phyloP scores from a whole-genome alignment of 2,329 filamentous ascomycete genomes.

The Ophioceras dolichostomum region DNA sequence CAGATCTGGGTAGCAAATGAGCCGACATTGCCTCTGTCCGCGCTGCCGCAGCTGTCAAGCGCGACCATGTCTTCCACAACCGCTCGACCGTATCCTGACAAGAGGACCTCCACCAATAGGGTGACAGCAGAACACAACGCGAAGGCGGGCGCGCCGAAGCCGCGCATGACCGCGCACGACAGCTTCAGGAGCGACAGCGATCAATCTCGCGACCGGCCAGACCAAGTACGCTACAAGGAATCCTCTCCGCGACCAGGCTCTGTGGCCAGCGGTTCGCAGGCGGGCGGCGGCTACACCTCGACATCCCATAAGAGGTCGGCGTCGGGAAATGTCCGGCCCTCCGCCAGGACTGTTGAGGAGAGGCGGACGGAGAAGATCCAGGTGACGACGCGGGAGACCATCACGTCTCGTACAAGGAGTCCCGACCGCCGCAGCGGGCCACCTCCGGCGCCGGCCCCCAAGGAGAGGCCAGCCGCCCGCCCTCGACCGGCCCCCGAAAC shows the following conservation, averaged over 20 bases:
- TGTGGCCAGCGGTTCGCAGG: not conserved
- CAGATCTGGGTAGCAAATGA: conserved; percentile 4
- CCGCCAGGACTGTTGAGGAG: conserved; percentile 35
- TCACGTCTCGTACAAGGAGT: conserved; percentile 47
- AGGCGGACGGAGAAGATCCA: conserved; percentile 41
- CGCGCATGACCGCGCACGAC: conserved; percentile 19
- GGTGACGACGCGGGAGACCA: conserved; percentile 48
- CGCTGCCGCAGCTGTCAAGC: conserved; percentile 19
- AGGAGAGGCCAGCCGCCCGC: conserved; percentile 23
- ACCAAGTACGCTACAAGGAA: conserved; percentile 7
- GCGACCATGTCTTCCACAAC: conserved; percentile 27
- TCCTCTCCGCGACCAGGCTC: conserved; percentile 18
- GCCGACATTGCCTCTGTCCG: not conserved
- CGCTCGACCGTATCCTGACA: conserved; percentile 22
- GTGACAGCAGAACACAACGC: conserved; percentile 12
- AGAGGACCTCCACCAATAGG: conserved; percentile 28
- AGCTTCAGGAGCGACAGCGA: conserved; percentile 12
- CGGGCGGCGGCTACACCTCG: conserved; percentile 19
- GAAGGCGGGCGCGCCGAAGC: conserved; percentile 5
- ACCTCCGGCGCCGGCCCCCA: conserved; percentile 16
- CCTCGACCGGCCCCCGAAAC: conserved; percentile 19
- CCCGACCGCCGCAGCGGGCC: conserved; percentile 32
- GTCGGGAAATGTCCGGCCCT: conserved; percentile 42
- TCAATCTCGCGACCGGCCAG: too few relatives aligned
- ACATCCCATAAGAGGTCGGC: conserved; percentile 43